These are phyloP conservation scores for Colletotrichum sojae DNA, from an alignment of 2,329 filamentous ascomycete species.

Conservation along the genomic window DNA sequence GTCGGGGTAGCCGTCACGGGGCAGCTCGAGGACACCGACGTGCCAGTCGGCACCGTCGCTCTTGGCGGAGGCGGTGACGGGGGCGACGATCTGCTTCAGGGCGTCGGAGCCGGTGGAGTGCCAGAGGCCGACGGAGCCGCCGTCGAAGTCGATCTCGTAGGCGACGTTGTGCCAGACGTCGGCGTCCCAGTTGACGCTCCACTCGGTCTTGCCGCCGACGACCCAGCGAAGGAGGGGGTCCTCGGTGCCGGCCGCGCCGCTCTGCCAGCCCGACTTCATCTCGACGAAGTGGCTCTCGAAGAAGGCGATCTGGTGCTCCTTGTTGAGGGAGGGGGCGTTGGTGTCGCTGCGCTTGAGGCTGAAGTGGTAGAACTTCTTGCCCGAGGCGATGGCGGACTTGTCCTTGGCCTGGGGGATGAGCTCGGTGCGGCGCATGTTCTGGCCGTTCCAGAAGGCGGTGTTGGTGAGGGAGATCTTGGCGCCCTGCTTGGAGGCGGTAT, in stretches of 20 bases:
- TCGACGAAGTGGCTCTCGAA: conserved; percentile 83
- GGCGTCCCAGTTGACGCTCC: conserved; percentile 73
- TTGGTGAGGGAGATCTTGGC: conserved; percentile 76
- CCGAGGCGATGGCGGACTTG: conserved; percentile 72
- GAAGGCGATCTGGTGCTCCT: conserved; percentile 77
- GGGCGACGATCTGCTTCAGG: conserved; percentile 70
- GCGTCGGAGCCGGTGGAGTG: conserved; percentile 74
- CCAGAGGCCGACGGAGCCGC: conserved; percentile 76
- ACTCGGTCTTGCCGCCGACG: conserved; percentile 72
- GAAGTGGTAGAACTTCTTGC: conserved; percentile 81
- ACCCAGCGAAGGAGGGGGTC: conserved; percentile 75
- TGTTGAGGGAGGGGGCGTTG: conserved; percentile 72
- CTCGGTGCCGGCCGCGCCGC: conserved; percentile 59
- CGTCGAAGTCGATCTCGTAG: conserved; percentile 79
- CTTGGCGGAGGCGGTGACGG: conserved; percentile 71
- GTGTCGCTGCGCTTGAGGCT: conserved; percentile 71
- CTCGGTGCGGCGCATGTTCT: conserved; percentile 81
- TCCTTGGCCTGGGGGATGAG: conserved; percentile 79
- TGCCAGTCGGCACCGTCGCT: conserved; percentile 82
- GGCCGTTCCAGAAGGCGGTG: conserved; percentile 79
- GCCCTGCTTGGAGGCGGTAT: conserved; percentile 73
- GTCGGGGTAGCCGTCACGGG: conserved; percentile 68
- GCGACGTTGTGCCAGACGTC: conserved; percentile 83
- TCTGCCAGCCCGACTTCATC: conserved; percentile 77
- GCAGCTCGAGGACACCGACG: conserved; percentile 77